These are phyloP conservation scores for Fonsecaea pugnacius DNA, from an alignment of 2,329 filamentous ascomycete genomes.

Conservation along the genomic window DNA sequence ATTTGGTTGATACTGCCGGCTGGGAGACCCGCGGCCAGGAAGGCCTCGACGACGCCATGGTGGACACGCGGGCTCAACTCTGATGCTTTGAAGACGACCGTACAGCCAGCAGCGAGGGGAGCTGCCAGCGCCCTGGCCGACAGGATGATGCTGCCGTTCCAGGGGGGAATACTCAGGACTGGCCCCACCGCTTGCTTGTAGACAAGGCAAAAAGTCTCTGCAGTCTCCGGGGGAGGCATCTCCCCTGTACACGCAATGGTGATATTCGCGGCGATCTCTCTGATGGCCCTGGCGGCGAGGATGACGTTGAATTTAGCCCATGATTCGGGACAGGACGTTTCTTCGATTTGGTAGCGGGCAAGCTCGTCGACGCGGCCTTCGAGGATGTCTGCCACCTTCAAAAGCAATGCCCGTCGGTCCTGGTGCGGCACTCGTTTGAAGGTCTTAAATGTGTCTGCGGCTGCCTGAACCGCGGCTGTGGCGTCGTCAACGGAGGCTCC, in stretches of 20 bases:
- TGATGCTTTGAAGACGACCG: conserved; percentile 72
- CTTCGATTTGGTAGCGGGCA: conserved; percentile 8
- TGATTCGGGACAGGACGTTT: conserved; percentile 9
- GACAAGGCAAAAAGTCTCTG: conserved; percentile 38
- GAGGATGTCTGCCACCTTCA: conserved; percentile 68
- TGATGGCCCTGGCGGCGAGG: conserved; percentile 10
- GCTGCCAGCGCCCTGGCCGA: conserved; percentile 10
- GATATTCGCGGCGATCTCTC: conserved; percentile 21
- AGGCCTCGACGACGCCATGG: conserved; percentile 64
- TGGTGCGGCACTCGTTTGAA: conserved; percentile 68
- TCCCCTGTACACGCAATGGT: conserved; percentile 22
- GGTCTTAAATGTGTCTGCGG: conserved; percentile 66
- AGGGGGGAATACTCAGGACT: conserved; percentile 21
- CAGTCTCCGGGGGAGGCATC: conserved; percentile 39
- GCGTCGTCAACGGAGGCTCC: conserved; percentile 59
- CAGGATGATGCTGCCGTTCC: conserved; percentile 26
- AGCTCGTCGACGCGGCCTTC: conserved; percentile 49
- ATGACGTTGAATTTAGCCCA: conserved; percentile 18
- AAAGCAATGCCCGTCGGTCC: conserved; percentile 60
- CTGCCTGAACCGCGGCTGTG: conserved; percentile 61
- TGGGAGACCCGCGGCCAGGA: conserved; percentile 76
- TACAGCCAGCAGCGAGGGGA: conserved; percentile 64
- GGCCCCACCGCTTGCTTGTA: conserved; percentile 41
- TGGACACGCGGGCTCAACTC: conserved; percentile 68
- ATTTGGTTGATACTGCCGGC: conserved; percentile 74